Conservation (phyloP, 2,329 filamentous ascomycete species). For the Boeremia exigua region DNA sequence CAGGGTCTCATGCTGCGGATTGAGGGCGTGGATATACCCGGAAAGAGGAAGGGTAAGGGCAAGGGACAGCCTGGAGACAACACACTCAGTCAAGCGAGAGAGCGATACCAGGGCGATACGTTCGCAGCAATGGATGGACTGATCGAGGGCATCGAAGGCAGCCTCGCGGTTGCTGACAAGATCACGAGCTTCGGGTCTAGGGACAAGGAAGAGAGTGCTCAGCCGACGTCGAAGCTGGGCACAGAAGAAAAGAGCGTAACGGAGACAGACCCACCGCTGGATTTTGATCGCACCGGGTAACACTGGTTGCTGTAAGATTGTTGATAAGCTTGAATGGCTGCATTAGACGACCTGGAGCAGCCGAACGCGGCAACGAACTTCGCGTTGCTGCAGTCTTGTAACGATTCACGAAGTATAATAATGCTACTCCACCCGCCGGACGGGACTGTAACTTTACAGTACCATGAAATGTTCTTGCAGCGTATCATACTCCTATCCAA, state of each 20-base stretch:
- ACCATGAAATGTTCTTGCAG: too few relatives aligned
- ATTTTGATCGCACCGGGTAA: background rate
- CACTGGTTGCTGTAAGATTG: background rate
- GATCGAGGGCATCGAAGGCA: slow-evolving; percentile 45
- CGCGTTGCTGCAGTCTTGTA: background rate
- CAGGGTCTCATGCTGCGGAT: slow-evolving; percentile 67
- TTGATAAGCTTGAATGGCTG: background rate
- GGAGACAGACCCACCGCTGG: background rate
- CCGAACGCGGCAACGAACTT: background rate
- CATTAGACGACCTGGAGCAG: background rate
- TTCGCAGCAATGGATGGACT: slow-evolving; percentile 47
- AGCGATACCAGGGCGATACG: slow-evolving; percentile 41
- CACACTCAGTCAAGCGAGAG: slow-evolving; percentile 40
- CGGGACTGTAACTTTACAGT: too few relatives aligned
- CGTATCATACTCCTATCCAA: too few relatives aligned
- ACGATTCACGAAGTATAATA: slow-evolving; percentile 2
- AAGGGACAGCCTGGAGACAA: slow-evolving; percentile 36
- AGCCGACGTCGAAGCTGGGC: background rate
- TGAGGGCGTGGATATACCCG: slow-evolving; percentile 57
- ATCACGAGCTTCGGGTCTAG: slow-evolving; percentile 29
- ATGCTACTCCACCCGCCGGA: too few relatives aligned
- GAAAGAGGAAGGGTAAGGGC: slow-evolving; percentile 40
- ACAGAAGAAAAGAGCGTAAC: background rate
- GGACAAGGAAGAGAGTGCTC: slow-evolving; percentile 2
- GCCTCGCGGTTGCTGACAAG: slow-evolving; percentile 43